These are phyloP conservation scores for Verticillium isaacii DNA, from an alignment of 2,329 filamentous ascomycete species.

Conservation along the genomic window DNA sequence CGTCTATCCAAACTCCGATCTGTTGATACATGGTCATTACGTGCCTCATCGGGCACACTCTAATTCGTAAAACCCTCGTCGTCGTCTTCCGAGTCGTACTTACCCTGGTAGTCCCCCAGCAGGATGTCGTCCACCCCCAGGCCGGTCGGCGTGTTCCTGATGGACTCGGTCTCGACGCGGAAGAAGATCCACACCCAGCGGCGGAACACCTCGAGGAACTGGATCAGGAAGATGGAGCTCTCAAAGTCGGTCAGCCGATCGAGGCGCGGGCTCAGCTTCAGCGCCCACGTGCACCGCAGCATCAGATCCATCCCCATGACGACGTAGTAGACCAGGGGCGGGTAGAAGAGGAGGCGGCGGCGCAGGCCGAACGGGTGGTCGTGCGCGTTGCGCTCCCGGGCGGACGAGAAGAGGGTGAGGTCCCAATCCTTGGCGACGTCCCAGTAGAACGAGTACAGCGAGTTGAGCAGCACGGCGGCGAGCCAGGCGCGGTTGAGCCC, in stretches of 20 bases:
- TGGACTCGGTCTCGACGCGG: slow-evolving; percentile 90
- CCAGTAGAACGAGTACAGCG: slow-evolving; percentile 97
- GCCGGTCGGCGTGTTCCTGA: slow-evolving; percentile 49
- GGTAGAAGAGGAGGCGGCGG: slow-evolving; percentile 66
- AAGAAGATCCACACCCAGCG: slow-evolving; percentile 98
- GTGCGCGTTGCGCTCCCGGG: slow-evolving; percentile 18
- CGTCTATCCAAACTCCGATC: not conserved
- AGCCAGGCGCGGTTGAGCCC: slow-evolving; percentile 60
- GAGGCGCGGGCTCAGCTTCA: slow-evolving; percentile 79
- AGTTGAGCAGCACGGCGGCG: slow-evolving; percentile 72
- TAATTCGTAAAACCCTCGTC: not conserved
- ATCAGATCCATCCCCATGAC: slow-evolving; percentile 75
- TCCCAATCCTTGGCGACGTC: slow-evolving; percentile 97
- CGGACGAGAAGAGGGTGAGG: slow-evolving; percentile 69
- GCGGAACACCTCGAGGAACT: slow-evolving; percentile 79
- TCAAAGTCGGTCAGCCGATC: slow-evolving; percentile 84
- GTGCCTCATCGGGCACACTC: not conserved
- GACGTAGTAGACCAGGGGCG: slow-evolving; percentile 72
- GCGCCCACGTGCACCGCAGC: slow-evolving; percentile 84
- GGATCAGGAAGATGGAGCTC: slow-evolving; percentile 80
- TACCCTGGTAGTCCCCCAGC: slow-evolving; percentile 58
- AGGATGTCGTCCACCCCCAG: slow-evolving; percentile 66
- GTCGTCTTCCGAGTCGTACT: slow-evolving; percentile 24
- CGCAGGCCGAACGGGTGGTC: slow-evolving; percentile 75
- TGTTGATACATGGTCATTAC: not conserved